phyloP scores from a whole-genome alignment of 225 moss, liverwort and hornwort genomes.

The Polytrichum commune region DNA sequence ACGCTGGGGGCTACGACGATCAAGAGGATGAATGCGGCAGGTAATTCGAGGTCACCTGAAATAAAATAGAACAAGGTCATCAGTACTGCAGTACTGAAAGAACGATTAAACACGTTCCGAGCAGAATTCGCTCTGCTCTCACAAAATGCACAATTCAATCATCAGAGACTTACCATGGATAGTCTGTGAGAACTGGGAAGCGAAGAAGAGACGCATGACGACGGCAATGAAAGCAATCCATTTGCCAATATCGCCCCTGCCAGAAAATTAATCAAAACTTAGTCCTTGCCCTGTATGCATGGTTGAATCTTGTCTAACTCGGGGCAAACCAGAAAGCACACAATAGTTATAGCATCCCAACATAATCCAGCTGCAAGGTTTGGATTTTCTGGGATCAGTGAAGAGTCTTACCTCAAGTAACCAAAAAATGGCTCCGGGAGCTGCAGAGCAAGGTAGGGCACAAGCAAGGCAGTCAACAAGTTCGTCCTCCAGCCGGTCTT shows the following conservation, averaged over 20 bases:
- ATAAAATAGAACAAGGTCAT: background rate
- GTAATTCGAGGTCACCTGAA: conserved; percentile 52
- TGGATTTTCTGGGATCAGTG: background rate
- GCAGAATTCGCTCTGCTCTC: background rate
- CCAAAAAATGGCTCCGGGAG: conserved; percentile 53
- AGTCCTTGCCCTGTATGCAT: too few relatives aligned
- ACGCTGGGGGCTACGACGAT: conserved; percentile 29
- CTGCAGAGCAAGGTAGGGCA: conserved; percentile 82
- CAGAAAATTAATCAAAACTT: background rate
- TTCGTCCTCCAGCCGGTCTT: conserved; percentile 89
- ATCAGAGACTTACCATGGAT: conserved; percentile 31
- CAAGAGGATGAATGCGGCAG: conserved; percentile 53
- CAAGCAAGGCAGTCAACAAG: conserved; percentile 72
- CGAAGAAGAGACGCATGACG: conserved; percentile 64
- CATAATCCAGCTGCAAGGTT: too few relatives aligned
- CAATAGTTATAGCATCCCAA: too few relatives aligned
- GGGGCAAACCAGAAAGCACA: too few relatives aligned
- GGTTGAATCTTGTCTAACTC: too few relatives aligned
- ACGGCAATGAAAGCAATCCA: conserved; percentile 69
- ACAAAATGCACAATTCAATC: background rate
- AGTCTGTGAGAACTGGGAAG: conserved; percentile 30
- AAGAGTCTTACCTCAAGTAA: conserved; percentile 40
- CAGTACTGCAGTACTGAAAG: too few relatives aligned
- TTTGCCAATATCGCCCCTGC: conserved; percentile 44
- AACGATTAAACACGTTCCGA: background rate